Evolutionary conservation across 192 early-diverging fungal genomes (phyloP).

Genomic region (Coemansia reversa): DNA sequence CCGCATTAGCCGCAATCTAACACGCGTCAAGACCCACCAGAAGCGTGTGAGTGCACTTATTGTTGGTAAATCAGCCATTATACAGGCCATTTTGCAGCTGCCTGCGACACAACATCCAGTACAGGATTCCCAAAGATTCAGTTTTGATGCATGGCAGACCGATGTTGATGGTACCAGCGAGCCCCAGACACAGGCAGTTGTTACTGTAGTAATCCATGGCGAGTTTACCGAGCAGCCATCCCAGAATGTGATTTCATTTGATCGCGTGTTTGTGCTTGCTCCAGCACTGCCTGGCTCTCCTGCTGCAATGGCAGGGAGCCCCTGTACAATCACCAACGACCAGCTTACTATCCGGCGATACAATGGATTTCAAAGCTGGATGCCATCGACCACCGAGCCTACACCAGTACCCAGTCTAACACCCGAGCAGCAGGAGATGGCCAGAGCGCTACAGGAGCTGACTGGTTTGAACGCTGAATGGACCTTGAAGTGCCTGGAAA

Average conservation of each 20-base stretch:
- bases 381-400: not conserved
- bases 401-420: slow-evolving; percentile 12
- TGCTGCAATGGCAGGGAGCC: slow-evolving; percentile 37
- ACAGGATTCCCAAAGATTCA: slow-evolving; percentile 44
- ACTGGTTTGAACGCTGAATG: slow-evolving; percentile 45
- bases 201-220: slow-evolving; percentile 38
- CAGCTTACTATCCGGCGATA: slow-evolving; percentile 46
- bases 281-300: slow-evolving; percentile 40
- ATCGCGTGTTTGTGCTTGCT: slow-evolving; percentile 40
- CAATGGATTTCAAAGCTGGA: slow-evolving; percentile 49
- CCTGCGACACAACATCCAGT: slow-evolving; percentile 45
- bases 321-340: slow-evolving; percentile 43
- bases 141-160: slow-evolving; percentile 47
- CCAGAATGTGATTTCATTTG: slow-evolving; percentile 34
- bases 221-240: slow-evolving; percentile 38
- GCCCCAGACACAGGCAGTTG: slow-evolving; percentile 14
- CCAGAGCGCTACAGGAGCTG: slow-evolving; percentile 40
- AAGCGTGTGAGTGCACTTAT: slow-evolving; percentile 34
- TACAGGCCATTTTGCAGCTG: slow-evolving; percentile 31
- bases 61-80: slow-evolving; percentile 25
- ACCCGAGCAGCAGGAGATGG: slow-evolving; percentile 50
- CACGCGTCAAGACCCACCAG: slow-evolving; percentile 29
- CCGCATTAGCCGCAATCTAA: slow-evolving; percentile 41
- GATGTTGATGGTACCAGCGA: slow-evolving; percentile 14
- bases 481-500: slow-evolving; percentile 46